Evolutionary conservation across 768 basidiomycete genomes (phyloP).

Genomic region (Butyriboletus loyo): DNA sequence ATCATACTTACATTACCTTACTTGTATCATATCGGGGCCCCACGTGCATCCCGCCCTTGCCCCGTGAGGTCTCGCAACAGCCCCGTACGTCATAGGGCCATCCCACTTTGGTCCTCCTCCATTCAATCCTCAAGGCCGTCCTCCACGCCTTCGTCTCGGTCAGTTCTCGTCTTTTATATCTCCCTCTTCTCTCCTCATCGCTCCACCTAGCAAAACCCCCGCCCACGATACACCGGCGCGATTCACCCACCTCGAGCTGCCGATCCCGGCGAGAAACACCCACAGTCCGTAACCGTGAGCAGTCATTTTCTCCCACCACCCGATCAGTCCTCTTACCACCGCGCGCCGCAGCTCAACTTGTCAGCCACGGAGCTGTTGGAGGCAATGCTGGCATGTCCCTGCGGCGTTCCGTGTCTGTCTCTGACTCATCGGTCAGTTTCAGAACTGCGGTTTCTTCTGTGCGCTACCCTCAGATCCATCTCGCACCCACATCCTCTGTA

Average conservation of each 20-base stretch:
- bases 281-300: constrained; percentile 58
- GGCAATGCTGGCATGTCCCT: constrained; percentile 62
- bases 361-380: constrained; percentile 59
- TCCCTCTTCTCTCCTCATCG: background rate
- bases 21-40: constrained; percentile 23
- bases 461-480: constrained; percentile 63
- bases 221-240: constrained; percentile 54
- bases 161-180: constrained; percentile 8
- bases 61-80: constrained; percentile 2
- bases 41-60: constrained; percentile 9
- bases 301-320: background rate
- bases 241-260: constrained; percentile 48
- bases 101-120: constrained; percentile 5
- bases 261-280: constrained; percentile 28
- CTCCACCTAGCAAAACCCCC: constrained; percentile 28
- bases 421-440: constrained; percentile 12
- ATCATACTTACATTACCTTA: constrained; percentile 22
- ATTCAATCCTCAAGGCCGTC: constrained; percentile 29
- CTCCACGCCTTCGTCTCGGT: constrained; percentile 45
- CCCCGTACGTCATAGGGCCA: constrained; percentile 26
- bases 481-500: constrained; percentile 68
- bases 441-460: constrained; percentile 70
- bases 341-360: constrained; percentile 51
- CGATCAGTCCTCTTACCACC: constrained; percentile 13
- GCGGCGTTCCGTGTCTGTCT: background rate